Evolutionary conservation across 2,329 filamentous ascomycete species (phyloP).

Genomic region (Epichloe bromicola): DNA sequence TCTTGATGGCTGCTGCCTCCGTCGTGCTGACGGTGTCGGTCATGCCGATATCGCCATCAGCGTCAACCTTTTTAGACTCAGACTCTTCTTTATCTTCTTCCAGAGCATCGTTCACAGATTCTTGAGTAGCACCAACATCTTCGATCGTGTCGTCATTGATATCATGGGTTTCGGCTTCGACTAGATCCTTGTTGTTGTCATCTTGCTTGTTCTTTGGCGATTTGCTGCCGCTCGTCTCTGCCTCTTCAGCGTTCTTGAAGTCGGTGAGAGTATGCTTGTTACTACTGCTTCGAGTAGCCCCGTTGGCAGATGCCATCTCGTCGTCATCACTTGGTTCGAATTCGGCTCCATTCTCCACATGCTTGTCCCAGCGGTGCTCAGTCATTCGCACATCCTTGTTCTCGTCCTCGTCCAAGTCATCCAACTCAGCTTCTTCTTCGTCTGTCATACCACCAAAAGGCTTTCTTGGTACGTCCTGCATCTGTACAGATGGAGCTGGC

Average conservation of each 20-base stretch:
- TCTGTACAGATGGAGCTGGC: constrained; percentile 79
- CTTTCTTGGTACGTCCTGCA: constrained; percentile 61
- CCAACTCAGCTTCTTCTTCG: constrained; percentile 52
- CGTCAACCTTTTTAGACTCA: constrained; percentile 23
- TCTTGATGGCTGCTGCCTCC: constrained; percentile 24
- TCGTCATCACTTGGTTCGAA: constrained; percentile 85
- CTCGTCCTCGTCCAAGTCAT: constrained; percentile 68
- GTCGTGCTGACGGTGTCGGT: constrained; percentile 21
- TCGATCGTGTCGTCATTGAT: constrained; percentile 30
- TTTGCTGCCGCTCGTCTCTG: constrained; percentile 24
- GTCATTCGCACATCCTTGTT: constrained; percentile 76
- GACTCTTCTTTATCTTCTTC: constrained; percentile 7
- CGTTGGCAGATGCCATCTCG: constrained; percentile 61
- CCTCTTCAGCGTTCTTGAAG: constrained; percentile 30
- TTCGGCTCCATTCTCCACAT: constrained; percentile 63
- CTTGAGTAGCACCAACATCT: constrained; percentile 23
- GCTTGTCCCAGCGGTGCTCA: constrained; percentile 70
- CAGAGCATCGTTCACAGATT: constrained; percentile 15
- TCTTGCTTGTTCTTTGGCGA: constrained; percentile 24
- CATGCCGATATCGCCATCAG: constrained; percentile 41
- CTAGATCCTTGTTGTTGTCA: constrained; percentile 15
- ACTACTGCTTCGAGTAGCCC: constrained; percentile 43
- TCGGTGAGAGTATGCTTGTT: constrained; percentile 40
- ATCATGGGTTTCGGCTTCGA: constrained; percentile 21
- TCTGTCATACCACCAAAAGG: constrained; percentile 50